Base-by-base conservation (phyloP, 129 eudicot genomes). In the Arctium lappa region DNA sequence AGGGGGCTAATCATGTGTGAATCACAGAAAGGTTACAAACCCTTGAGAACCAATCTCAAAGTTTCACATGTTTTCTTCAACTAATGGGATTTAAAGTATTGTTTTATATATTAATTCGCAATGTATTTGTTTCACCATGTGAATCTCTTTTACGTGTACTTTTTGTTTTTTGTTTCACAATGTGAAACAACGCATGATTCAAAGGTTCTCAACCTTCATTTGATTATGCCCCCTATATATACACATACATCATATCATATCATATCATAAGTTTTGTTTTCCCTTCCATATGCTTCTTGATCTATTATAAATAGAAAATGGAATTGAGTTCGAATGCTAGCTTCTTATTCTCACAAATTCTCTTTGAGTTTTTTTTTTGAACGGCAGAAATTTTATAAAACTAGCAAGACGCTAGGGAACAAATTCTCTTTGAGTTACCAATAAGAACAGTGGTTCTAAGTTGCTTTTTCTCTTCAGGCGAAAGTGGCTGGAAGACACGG, bases 401-500 rank as follows among this genome's bases (percentile, higher is more conserved):
- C 27, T 22, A 22, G 27, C 27, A 22, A 22, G 27, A 22, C 27
- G 27, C 27, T 22, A 22, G 27, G 27, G 27, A 22, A 22, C 63
- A 22, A 8, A 53, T 75, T 34, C 12, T 81, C 42, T 50, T 75
- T 60, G 60, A 79, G 71, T 50, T 66, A 34, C 79, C 80, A 66
- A 71, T 18, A 0, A 18, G 13, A 39, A 42, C 16, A 13, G 12
- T 40, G 8, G 34, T 37, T 79, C 66, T 5, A 70, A 73, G n/a
- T 27, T 38, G 22, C 22, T 18, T 85, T 33, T 80, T 77, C 56
- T 18, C 29, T 74, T 80, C 75, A 95, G 99, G 99, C 93, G 5
- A 95, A 84, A 86, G 91, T 95, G 85, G 89, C 95, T 39, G 98
- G 99, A 78, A 89, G 97, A 76, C 92, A 83, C 79, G 76, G 86